Evolutionary conservation across 495 filamentous ascomycete genomes (phyloP).

Genomic region (Xylaria castorea): DNA sequence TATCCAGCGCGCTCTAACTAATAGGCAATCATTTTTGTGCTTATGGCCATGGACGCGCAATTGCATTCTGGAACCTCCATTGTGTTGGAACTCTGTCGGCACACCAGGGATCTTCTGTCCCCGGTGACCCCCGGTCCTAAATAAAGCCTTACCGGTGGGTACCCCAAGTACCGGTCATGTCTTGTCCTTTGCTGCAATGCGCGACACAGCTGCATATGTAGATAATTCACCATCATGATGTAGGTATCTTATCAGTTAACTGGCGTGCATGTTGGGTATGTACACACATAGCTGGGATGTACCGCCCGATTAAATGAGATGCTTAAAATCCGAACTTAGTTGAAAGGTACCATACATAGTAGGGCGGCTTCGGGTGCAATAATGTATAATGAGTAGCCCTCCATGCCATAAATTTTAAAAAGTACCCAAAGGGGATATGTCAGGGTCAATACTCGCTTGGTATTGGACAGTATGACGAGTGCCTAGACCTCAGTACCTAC

Average conservation of each 20-base stretch:
- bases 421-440: constrained; percentile 28
- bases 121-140: neutral
- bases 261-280: neutral
- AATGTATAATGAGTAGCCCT: constrained; percentile 23
- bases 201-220: neutral
- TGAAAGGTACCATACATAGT: neutral
- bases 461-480: constrained; percentile 17
- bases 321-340: neutral
- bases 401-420: neutral
- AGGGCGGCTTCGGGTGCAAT: neutral
- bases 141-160: neutral
- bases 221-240: neutral
- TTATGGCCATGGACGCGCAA: constrained; percentile 28
- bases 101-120: constrained; percentile 24
- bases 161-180: neutral
- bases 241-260: neutral
- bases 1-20: constrained; percentile 5
- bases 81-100: constrained; percentile 29
- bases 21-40: constrained; percentile 14
- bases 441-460: constrained; percentile 9
- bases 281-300: neutral
- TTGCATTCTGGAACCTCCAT: constrained; percentile 14
- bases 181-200: neutral
- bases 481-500: constrained; percentile 24
- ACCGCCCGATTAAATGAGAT: constrained; percentile 4